Evolutionary conservation across 2,329 filamentous ascomycete genomes (phyloP), one percentile per base, ranked within the genome.

Genomic region (Trichoderma sp.): DNA sequence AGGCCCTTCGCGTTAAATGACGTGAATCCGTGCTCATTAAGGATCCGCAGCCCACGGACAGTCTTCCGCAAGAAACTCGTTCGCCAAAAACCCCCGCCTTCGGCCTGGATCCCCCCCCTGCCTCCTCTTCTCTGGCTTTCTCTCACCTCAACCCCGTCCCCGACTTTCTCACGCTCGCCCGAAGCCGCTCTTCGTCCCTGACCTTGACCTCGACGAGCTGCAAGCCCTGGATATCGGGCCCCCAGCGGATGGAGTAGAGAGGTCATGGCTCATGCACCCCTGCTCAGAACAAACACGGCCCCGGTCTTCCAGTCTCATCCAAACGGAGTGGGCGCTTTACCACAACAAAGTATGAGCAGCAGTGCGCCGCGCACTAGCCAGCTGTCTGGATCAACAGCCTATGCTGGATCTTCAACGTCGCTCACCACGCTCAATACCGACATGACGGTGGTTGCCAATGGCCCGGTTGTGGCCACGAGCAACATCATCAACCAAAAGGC

Each of bases 401-500:
- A 83, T 75, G 81, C 82, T 75, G 82, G 83, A 72, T 85, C 84
- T 17, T 83, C 82, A 39, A 81, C 84, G 54, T 88, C 85, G 15
- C 76, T 87, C 53, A 80, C 78, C 70, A 84, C 85, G 2, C 77
- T 87, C 57, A 76, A 80, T 53, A 84, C 78, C 72, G 75, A 80
- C 13, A 74, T 80, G 32, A 84, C 84, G 35, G 72, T 80, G 32
- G 76, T 79, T 70, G 81, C 84, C 56, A 87, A 79, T 69, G 79
- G 88, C 54, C 87, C 87, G 69, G 87, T 94, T 70, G 82, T 92
- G 74, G 91, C 93, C 69, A 93, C 91, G 69, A 87, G 92, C 78
- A 97, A 97, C 79, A 97, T 99, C 78, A 97, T 99, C 84, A 99
- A 99, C 81, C 92, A 94, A 80, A 92, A 92, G 78, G 95, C 94